Conservation (phyloP, 2,329 filamentous ascomycete species). For the Hansfordia pulvinata region DNA sequence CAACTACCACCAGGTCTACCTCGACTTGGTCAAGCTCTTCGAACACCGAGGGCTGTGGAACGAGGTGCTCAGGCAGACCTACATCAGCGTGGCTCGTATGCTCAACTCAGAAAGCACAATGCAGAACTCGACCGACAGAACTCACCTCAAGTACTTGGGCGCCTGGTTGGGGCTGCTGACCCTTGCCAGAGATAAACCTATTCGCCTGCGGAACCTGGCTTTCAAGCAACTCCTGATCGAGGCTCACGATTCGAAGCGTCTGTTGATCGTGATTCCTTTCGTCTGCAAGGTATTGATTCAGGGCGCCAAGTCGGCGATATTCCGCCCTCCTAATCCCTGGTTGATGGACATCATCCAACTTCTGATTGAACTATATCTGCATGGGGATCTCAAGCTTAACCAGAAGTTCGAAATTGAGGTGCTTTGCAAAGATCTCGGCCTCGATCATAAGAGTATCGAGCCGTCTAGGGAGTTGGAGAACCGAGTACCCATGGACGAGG, state of each 20-base stretch:
- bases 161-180: constrained; percentile 90
- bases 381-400: constrained; percentile 86
- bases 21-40: constrained; percentile 77
- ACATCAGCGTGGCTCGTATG: constrained; percentile 71
- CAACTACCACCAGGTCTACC: constrained; percentile 88
- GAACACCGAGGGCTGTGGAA: constrained; percentile 67
- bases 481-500: constrained; percentile 50
- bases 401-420: constrained; percentile 99
- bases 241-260: constrained; percentile 80
- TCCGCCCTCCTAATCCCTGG: constrained; percentile 94
- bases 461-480: constrained; percentile 78
- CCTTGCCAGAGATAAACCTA: constrained; percentile 84
- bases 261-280: constrained; percentile 90
- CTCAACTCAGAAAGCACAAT: constrained; percentile 83
- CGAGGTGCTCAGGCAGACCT: constrained; percentile 88
- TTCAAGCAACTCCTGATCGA: constrained; percentile 94
- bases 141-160: constrained; percentile 84
- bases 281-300: constrained; percentile 92
- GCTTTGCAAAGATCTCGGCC: constrained; percentile 76
- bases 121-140: constrained; percentile 71
- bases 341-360: constrained; percentile 89
- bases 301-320: constrained; percentile 73
- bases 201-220: constrained; percentile 91
- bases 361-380: constrained; percentile 86
- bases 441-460: constrained; percentile 88